phyloP scores from a whole-genome alignment of 2,329 filamentous ascomycete genomes.

The Fusarium guadeloupense region DNA sequence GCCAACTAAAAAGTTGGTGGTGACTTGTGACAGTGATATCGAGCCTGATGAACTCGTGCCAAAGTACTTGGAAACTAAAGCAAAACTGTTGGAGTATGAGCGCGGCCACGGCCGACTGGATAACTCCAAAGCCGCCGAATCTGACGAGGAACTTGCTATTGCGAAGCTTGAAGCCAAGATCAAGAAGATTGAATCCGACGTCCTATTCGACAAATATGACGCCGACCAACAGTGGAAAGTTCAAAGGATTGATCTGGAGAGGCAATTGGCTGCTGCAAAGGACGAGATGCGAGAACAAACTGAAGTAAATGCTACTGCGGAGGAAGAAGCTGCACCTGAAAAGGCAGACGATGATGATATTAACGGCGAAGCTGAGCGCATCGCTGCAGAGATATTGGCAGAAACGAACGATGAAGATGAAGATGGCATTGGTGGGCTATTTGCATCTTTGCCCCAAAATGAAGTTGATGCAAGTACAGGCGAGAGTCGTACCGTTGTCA shows the following conservation, averaged over 20 bases:
- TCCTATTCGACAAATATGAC: slow-evolving; percentile 74
- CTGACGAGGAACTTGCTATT: slow-evolving; percentile 57
- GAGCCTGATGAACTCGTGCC: slow-evolving; percentile 80
- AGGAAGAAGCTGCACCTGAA: slow-evolving; percentile 39
- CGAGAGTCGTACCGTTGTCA: slow-evolving; percentile 66
- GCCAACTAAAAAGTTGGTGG: slow-evolving; percentile 54
- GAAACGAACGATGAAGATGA: slow-evolving; percentile 59
- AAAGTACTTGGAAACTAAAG: slow-evolving; percentile 79
- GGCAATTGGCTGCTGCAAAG: slow-evolving; percentile 64
- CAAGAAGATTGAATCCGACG: slow-evolving; percentile 78
- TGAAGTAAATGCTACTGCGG: slow-evolving; percentile 25
- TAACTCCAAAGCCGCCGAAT: slow-evolving; percentile 28
- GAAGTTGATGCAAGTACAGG: slow-evolving; percentile 67
- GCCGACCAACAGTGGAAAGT: slow-evolving; percentile 74
- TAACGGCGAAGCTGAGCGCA: slow-evolving; percentile 64
- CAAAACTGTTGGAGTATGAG: slow-evolving; percentile 70
- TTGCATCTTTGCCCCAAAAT: slow-evolving; percentile 67
- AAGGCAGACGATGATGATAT: slow-evolving; percentile 56
- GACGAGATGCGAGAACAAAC: slow-evolving; percentile 45
- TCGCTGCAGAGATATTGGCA: slow-evolving; percentile 67
- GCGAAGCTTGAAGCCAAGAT: slow-evolving; percentile 78
- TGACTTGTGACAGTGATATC: slow-evolving; percentile 73
- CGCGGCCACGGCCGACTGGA: slow-evolving; percentile 46
- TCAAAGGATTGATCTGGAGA: slow-evolving; percentile 67
- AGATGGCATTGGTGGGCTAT: slow-evolving; percentile 61